Conservation (phyloP, 805 yeast genomes). For the Wickerhamiella sorbophila region DNA sequence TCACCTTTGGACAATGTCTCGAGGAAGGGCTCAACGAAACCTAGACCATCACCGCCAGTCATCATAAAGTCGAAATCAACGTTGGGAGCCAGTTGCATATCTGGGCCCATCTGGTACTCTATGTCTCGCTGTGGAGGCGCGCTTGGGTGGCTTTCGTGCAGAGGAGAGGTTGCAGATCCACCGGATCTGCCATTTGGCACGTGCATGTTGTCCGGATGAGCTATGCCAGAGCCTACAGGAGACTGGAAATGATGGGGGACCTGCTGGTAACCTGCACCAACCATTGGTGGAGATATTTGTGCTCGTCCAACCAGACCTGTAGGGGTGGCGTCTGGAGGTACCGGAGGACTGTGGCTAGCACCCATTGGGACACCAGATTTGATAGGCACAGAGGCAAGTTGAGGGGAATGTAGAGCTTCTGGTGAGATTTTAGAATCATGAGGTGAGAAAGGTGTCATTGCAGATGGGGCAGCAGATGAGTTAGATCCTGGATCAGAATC, state of each 20-base stretch:
- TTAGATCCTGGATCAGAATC: not conserved
- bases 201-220: no score
- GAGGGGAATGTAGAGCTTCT: not conserved
- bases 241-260: no score
- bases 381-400: not conserved
- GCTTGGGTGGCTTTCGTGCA: no score
- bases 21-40: constrained; percentile 5
- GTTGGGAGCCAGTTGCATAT: not conserved
- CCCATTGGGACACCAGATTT: not conserved
- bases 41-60: constrained; percentile 5
- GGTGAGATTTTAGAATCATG: not conserved
- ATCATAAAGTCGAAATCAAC: not conserved
- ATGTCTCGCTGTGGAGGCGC: no score
- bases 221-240: no score
- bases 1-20: constrained; percentile 1
- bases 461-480: not conserved
- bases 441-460: not conserved
- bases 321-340: no score
- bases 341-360: not conserved
- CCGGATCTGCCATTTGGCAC: no score
- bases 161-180: no score
- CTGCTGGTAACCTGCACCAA: no score
- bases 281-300: no score
- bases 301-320: no score
- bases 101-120: no score